phyloP scores from a whole-genome alignment of 176 grass and related monocot species.

The Panicum miliaceum region DNA sequence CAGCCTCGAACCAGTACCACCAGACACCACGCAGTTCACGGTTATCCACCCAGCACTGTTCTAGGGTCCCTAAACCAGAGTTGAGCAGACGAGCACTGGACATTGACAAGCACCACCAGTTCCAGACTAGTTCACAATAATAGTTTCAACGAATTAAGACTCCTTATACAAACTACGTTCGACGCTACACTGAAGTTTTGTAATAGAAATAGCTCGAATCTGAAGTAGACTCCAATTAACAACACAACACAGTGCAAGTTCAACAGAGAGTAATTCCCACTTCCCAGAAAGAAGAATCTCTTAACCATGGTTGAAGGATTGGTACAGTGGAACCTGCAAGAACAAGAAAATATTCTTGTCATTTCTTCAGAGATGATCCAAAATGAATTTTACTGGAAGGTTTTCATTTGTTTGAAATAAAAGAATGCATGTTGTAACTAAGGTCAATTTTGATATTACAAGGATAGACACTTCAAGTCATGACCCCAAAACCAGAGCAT shows the following conservation, averaged over 20 bases:
- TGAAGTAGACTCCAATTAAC: slow-evolving; percentile 38
- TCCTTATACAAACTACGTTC: slow-evolving; percentile 50
- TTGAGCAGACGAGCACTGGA: neutral
- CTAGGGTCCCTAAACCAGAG: neutral
- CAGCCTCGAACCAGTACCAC: too few species aligned
- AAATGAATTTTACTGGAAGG: neutral
- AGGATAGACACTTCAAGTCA: neutral
- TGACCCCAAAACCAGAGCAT: neutral
- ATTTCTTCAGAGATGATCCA: neutral
- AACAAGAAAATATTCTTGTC: neutral
- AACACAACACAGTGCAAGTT: slow-evolving; percentile 43
- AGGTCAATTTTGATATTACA: neutral
- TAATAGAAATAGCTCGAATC: slow-evolving; percentile 18
- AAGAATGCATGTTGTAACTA: neutral
- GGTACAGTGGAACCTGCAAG: slow-evolving; percentile 85
- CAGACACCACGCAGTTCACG: neutral
- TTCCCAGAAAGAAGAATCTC: slow-evolving; percentile 37
- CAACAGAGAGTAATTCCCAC: slow-evolving; percentile 30
- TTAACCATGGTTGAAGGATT: slow-evolving; percentile 89
- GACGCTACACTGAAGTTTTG: slow-evolving; percentile 38
- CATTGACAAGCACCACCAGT: neutral
- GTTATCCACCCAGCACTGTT: neutral
- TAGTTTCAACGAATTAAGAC: slow-evolving; percentile 38
- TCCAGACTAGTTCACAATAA: slow-evolving; percentile 50
- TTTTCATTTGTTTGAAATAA: neutral